Base-by-base conservation (phyloP, 805 yeast genomes). In the Yamadazyma ubonensis region DNA sequence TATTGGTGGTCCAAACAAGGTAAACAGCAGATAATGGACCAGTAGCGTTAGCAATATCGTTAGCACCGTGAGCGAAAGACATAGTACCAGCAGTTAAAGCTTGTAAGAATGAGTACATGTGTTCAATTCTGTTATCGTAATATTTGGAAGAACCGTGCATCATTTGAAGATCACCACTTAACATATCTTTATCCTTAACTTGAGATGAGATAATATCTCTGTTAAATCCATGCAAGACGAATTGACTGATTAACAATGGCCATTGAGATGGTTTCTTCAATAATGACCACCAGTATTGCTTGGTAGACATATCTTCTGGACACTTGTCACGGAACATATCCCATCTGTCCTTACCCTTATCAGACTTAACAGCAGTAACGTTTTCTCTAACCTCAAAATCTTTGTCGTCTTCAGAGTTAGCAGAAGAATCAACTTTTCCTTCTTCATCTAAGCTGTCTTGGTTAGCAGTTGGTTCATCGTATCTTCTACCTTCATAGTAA, bases 11-110 rank as follows among this genome's bases (percentile, higher is more conserved):
- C 88, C 89, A 83, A 18, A 79, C 67, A 30, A 70, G 60, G 57
- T 79, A 83, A 16, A 83, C 74, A 10, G 88, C 73, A 32, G 88
- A 65, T 50, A 81, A 68, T 23, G 91, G 90, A 49, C 88, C 90
- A 22, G 85, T 75, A 27, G 91, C 89, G 52, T 83, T 83, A 35
- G 88, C 74, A 46, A 84, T 81, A 63, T 83, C 91, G 55, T 83
- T 83, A 28, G 91, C 81, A 41, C 91, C 91, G 55, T 83, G 91
- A 5, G 90, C 86, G 59, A 84, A 82, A 2, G 90, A 83, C 83
- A 83, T 82, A 36, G 88, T 83, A 50, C 80, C 75, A 11, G 91
- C 90, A 29, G 90, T 83, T 46, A 83, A 61, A 38, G 79, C 81
- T 62, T 83, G 91, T 39, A 82, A 65, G 46, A 82, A 65, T 3